Evolutionary conservation across 164 flowering plant genomes (phyloP).

Genomic region (Annona cherimola): DNA sequence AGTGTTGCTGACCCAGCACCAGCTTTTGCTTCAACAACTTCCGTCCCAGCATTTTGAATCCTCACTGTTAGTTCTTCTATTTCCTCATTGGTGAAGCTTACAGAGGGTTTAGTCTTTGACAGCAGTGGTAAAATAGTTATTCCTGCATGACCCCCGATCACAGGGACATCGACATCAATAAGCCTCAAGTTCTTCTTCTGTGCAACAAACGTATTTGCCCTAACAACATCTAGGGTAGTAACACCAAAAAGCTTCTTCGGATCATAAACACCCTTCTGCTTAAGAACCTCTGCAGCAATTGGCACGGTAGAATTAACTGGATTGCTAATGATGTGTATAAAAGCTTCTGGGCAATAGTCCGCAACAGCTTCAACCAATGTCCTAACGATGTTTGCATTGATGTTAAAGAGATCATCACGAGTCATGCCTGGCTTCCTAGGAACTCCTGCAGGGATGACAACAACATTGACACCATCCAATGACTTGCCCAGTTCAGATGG

Average conservation of each 20-base stretch:
- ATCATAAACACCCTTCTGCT: slow-evolving; percentile 41
- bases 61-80: slow-evolving; percentile 12
- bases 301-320: slow-evolving; percentile 47
- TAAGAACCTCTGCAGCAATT: slow-evolving; percentile 44
- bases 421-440: slow-evolving; percentile 43
- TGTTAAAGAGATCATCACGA: slow-evolving; percentile 40
- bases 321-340: slow-evolving; percentile 39
- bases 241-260: slow-evolving; percentile 33
- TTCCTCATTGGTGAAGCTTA: slow-evolving; percentile 13
- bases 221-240: slow-evolving; percentile 12
- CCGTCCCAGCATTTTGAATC: slow-evolving; percentile 19
- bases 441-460: slow-evolving; percentile 22
- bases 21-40: slow-evolving; percentile 16
- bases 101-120: slow-evolving; percentile 11
- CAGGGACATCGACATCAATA: slow-evolving; percentile 15
- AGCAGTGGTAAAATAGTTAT: slow-evolving; percentile 16
- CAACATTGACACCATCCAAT: slow-evolving; percentile 14
- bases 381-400: slow-evolving; percentile 35
- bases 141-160: slow-evolving; percentile 16
- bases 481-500: slow-evolving; percentile 13
- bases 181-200: slow-evolving; percentile 13
- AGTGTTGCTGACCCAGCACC: slow-evolving; percentile 18
- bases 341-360: slow-evolving; percentile 33
- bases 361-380: slow-evolving; percentile 31
- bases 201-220: slow-evolving; percentile 39